A percentile compares a stretch with the other conserved stretches of the same genome.
Evolutionary conservation across 2,329 filamentous ascomycete genomes (phyloP).

Genomic region (Penicillium sp.): DNA sequence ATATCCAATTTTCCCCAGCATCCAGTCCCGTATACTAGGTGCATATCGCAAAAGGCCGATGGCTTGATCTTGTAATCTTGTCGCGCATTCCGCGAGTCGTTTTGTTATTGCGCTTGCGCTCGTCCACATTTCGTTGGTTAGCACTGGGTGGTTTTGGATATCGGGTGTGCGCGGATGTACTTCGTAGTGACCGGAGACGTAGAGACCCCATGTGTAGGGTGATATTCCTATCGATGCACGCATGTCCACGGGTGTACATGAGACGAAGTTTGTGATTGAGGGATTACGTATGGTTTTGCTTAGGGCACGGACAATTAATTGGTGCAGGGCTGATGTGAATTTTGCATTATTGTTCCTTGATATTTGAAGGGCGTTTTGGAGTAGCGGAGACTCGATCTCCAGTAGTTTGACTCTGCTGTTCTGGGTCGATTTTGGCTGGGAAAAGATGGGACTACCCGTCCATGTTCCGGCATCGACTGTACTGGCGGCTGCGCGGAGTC

Average conservation of each 20-base stretch:
- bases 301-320: slow-evolving; percentile 38
- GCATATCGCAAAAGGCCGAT: slow-evolving; percentile 43
- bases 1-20: slow-evolving; percentile 34
- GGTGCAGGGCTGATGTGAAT: slow-evolving; percentile 40
- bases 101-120: slow-evolving; percentile 29
- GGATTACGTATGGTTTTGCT: slow-evolving; percentile 24
- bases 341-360: slow-evolving; percentile 35
- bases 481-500: slow-evolving; percentile 27
- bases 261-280: slow-evolving; percentile 32
- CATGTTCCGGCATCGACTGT: slow-evolving; percentile 31
- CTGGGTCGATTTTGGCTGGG: slow-evolving; percentile 16
- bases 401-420: slow-evolving; percentile 32
- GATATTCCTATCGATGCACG: slow-evolving; percentile 31
- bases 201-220: slow-evolving; percentile 36
- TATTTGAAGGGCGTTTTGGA: slow-evolving; percentile 25
- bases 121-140: slow-evolving; percentile 33
- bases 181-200: slow-evolving; percentile 28
- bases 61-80: slow-evolving; percentile 36
- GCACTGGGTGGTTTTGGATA: slow-evolving; percentile 1
- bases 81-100: slow-evolving; percentile 29
- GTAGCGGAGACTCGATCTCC: slow-evolving; percentile 24
- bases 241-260: slow-evolving; percentile 41
- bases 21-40: slow-evolving; percentile 39
- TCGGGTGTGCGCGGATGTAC: slow-evolving; percentile 14
- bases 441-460: slow-evolving; percentile 27